These are phyloP conservation scores for Trichoderma afroharzianum DNA, from an alignment of 2,329 filamentous ascomycete species.

Conservation along the genomic window DNA sequence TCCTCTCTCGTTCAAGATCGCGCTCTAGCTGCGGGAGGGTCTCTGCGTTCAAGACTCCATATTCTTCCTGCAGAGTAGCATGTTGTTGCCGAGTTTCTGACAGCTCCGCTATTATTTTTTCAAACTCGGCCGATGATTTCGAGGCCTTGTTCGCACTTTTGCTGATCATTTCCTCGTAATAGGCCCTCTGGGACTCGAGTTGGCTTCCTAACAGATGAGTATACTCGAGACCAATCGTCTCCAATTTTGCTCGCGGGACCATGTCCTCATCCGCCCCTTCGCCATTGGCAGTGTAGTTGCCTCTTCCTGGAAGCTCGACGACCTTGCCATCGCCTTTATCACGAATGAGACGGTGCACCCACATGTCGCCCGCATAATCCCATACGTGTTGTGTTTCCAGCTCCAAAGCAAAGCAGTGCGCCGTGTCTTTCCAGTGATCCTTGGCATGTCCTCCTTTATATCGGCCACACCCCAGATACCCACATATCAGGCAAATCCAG, in stretches of 20 bases:
- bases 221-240: constrained; percentile 87
- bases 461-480: constrained; percentile 85
- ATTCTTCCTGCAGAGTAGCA: constrained; percentile 44
- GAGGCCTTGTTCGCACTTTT: constrained; percentile 87
- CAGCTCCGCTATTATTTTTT: constrained; percentile 53
- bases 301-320: constrained; percentile 74
- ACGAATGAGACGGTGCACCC: constrained; percentile 92
- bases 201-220: constrained; percentile 90
- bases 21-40: constrained; percentile 68
- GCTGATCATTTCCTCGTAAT: constrained; percentile 89
- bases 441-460: constrained; percentile 95
- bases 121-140: constrained; percentile 64
- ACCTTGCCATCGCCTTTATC: constrained; percentile 91
- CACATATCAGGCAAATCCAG: constrained; percentile 95
- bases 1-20: constrained; percentile 65
- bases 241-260: constrained; percentile 65
- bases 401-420: constrained; percentile 89
- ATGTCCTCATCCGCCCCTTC: constrained; percentile 53
- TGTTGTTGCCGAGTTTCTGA: constrained; percentile 50
- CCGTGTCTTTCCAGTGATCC: constrained; percentile 84
- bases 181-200: constrained; percentile 85
- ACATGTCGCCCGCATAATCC: constrained; percentile 95
- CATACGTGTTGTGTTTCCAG: constrained; percentile 92
- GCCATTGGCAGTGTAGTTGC: constrained; percentile 24
- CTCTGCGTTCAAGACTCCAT: constrained; percentile 47